Evolutionary conservation across 139 green algal species (phyloP).

Genomic region (Tetraselmis striata): DNA sequence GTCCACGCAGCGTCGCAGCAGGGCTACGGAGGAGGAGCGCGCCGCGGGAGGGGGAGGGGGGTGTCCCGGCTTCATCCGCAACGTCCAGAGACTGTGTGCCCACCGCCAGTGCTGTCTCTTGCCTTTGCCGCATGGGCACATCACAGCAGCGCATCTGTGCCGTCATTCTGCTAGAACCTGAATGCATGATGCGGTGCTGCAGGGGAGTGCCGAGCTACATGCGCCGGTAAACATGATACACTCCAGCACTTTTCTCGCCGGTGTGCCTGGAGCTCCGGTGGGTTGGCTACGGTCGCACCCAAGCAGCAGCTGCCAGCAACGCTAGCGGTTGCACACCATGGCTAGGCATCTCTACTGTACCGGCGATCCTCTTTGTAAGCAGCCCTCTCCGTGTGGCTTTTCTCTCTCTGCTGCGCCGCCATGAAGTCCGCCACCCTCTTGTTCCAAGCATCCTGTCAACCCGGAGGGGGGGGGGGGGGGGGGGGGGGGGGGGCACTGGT

Average conservation of each 20-base stretch:
- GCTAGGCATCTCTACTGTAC: background rate
- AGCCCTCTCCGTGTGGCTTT: background rate
- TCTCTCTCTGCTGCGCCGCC: background rate
- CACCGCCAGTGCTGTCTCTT: background rate
- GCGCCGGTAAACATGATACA: background rate
- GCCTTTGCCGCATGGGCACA: background rate
- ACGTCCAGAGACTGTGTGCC: background rate
- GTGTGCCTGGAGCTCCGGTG: too few relatives aligned
- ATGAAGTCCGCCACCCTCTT: background rate
- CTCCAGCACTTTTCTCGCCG: too few relatives aligned
- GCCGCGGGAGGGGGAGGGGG: too few relatives aligned
- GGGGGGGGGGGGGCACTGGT: background rate
- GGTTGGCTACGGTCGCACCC: too few relatives aligned
- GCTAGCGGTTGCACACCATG: background rate
- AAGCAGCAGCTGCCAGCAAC: too few relatives aligned
- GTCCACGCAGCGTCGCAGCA: background rate
- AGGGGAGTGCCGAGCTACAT: background rate
- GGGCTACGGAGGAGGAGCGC: background rate
- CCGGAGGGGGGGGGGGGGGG: too few relatives aligned
- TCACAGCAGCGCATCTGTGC: background rate
- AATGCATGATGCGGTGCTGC: background rate
- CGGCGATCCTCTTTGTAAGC: background rate
- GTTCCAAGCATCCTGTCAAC: background rate
- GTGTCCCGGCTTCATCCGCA: background rate
- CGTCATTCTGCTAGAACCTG: background rate